A percentile compares a stretch with the other conserved stretches of the same genome.
Evolutionary conservation across 371 early-diverging fungal genomes (phyloP).

Genomic region (Mortierella sp.): DNA sequence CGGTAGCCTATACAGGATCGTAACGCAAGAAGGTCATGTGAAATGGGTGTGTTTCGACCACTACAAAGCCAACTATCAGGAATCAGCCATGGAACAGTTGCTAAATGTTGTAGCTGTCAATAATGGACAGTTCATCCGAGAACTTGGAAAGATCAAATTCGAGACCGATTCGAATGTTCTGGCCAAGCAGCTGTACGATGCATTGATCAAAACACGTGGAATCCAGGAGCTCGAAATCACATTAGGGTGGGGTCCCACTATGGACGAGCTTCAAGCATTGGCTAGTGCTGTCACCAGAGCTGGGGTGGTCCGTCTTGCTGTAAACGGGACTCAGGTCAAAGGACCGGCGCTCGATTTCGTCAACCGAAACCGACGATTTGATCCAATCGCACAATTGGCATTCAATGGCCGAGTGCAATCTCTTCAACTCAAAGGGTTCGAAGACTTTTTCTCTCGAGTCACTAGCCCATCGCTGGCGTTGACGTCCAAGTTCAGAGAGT

Average conservation of each 20-base stretch:
- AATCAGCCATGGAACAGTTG: too few species aligned
- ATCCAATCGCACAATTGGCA: conserved; percentile 8
- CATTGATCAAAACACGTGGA: conserved; percentile 1
- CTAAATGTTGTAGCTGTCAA: too few species aligned
- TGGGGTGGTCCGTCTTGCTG: neutral
- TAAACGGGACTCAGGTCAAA: neutral
- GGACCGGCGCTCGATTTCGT: conserved; percentile 6
- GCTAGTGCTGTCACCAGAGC: conserved; percentile 1
- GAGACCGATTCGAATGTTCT: neutral
- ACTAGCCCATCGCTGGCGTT: neutral
- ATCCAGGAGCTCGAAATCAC: conserved; percentile 6
- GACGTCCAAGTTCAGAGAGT: neutral
- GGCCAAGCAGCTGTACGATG: conserved; percentile 9
- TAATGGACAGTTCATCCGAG: too few species aligned
- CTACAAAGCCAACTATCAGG: neutral
- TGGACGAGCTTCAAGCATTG: conserved; percentile 15
- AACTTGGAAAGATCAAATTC: neutral
- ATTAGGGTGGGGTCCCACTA: conserved; percentile 1
- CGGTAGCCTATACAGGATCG: conserved; percentile 2
- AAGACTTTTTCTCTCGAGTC: conserved; percentile 10
- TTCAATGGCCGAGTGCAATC: conserved; percentile 3
- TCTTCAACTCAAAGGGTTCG: neutral
- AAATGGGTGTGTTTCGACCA: conserved; percentile 13
- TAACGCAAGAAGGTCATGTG: neutral
- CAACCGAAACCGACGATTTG: conserved; percentile 12